Evolutionary conservation across 2,329 filamentous ascomycete species (phyloP), one percentile per base, ranked within the genome.

Genomic region (Fusarium protoensiforme): DNA sequence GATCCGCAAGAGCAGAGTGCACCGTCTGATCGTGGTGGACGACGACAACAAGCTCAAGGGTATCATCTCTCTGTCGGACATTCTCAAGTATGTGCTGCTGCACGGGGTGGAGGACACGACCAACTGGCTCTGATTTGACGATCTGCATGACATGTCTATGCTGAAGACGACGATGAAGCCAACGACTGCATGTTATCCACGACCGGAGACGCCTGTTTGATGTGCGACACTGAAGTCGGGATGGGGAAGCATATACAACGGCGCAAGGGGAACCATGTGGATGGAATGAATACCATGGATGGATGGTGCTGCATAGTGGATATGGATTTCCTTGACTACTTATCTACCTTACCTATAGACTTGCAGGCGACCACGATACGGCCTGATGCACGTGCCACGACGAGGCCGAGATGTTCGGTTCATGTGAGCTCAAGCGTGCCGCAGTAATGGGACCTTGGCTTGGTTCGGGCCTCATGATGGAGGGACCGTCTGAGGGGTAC

Each of bases 31-130:
- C 65, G 93, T 99, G 57, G 94, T 99, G 66, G 95, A 99, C 82
- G 95, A 98, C 74, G 90, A 95, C 61, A 94, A 92, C 80, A 91
- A 92, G 75, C 90, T 99, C 64, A 93, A 92, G 81, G 96, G 96
- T 54, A 91, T 99, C 64, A 91, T 99, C 68, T 98, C 95, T 8
- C 87, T 99, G 63, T 98, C 96, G 67, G 96, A 99, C 83, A 98
- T 99, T 75, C 89, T 99, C 75, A 95, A 97, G 79, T 98, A 99
- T 81, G 94, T 98, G 61, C 87, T 99, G 73, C 87, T 98, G 24
- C 89, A 94, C 76, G 94, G 94, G 61, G 92, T 94, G 78, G 91
- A 90, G 75, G 88, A 91, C 31, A 73, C 72, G 66, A 71, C 69
- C 57, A 71, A 64, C 60, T 79, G 74, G 77, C 38, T 64, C 57